A percentile compares a stretch with the other conserved stretches of the same genome.
phyloP scores from a whole-genome alignment of 2,329 filamentous ascomycete genomes.

The Trichoderma breve region DNA sequence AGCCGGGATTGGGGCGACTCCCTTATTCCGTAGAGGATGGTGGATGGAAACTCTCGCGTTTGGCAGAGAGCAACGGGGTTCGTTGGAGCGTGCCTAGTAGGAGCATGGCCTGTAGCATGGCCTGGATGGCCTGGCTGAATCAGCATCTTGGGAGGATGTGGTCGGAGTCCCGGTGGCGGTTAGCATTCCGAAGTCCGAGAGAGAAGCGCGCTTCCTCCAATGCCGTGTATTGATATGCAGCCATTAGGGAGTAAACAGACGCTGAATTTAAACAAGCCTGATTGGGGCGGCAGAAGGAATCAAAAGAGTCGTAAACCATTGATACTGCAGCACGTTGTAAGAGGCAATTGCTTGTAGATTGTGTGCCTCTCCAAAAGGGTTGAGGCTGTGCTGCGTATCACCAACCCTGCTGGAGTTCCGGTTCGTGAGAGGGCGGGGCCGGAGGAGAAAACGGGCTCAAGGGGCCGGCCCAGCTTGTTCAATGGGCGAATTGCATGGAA shows the following conservation, averaged over 20 bases:
- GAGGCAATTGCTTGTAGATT: neutral
- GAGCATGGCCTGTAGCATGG: no score
- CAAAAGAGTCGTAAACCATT: neutral
- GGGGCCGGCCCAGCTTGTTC: neutral
- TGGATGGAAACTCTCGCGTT: neutral
- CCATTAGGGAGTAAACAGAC: neutral
- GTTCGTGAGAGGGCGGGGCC: neutral
- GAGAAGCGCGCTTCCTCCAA: neutral
- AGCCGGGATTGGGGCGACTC: slow-evolving; percentile 13
- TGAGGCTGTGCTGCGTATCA: slow-evolving; percentile 7
- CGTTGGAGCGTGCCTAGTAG: neutral
- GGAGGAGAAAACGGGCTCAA: neutral
- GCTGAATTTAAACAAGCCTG: neutral
- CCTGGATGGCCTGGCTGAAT: neutral
- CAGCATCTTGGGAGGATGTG: neutral
- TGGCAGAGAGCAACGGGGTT: neutral
- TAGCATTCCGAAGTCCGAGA: slow-evolving; percentile 4
- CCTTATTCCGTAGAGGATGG: slow-evolving; percentile 3
- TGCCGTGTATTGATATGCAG: neutral
- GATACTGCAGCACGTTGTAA: neutral
- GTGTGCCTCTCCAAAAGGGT: neutral
- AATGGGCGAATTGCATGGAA: neutral
- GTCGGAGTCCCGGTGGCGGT: neutral
- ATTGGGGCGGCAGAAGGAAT: neutral
- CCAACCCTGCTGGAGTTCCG: neutral